A percentile compares a stretch with the other conserved stretches of the same genome.
Conservation (phyloP, 2,329 filamentous ascomycete genomes). For the Dactylellina cionopaga region DNA sequence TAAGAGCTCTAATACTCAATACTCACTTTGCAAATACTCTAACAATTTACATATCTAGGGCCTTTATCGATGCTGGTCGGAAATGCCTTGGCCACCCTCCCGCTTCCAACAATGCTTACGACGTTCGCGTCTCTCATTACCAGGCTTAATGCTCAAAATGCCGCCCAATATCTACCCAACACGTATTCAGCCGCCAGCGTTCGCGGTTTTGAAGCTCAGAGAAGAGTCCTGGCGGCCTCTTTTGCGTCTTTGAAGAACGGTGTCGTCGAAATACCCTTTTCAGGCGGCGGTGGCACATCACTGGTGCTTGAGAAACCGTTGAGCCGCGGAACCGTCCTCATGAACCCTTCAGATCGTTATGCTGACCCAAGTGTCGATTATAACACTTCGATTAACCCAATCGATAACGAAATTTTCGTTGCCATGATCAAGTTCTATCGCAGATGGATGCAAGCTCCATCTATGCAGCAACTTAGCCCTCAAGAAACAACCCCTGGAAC, state of each 20-base stretch:
- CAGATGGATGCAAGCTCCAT: constrained; percentile 60
- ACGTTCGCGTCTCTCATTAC: constrained; percentile 37
- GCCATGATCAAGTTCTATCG: constrained; percentile 60
- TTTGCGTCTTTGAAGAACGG: constrained; percentile 57
- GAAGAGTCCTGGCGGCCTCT: constrained; percentile 58
- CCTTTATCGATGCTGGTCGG: constrained; percentile 60
- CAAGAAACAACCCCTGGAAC: constrained; percentile 59
- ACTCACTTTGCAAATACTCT: neutral
- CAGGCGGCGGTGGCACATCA: constrained; percentile 51
- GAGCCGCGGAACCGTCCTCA: constrained; percentile 61
- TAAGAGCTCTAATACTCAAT: neutral
- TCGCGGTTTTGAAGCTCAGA: constrained; percentile 61
- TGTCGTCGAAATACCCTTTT: constrained; percentile 56
- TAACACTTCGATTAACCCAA: constrained; percentile 61
- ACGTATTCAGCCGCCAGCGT: constrained; percentile 60
- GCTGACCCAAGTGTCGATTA: constrained; percentile 61
- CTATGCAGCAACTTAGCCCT: constrained; percentile 58
- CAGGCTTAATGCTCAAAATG: constrained; percentile 57
- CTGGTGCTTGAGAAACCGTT: constrained; percentile 61
- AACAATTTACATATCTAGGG: constrained; percentile 42
- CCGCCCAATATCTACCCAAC: constrained; percentile 59
- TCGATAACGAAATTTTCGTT: constrained; percentile 60
- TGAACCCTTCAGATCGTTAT: constrained; percentile 60
- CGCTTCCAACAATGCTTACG: constrained; percentile 59
- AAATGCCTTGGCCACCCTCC: constrained; percentile 60